Evolutionary conservation across 1,139 yeast genomes (phyloP).

Genomic region (Saccharomycopsis phalli): DNA sequence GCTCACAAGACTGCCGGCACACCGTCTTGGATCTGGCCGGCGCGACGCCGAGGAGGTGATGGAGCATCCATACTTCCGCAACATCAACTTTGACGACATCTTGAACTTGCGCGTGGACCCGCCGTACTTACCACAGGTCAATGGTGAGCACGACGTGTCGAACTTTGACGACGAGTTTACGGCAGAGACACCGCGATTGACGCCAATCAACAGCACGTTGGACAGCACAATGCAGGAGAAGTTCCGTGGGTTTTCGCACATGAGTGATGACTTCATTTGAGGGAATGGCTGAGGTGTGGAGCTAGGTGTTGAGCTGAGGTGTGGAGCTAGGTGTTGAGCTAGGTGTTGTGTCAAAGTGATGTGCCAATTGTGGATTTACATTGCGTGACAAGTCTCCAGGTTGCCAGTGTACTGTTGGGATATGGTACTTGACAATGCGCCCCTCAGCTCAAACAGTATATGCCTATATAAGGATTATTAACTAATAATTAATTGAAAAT

Average conservation of each 20-base stretch:
- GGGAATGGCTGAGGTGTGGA: too few species aligned
- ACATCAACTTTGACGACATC: conserved; percentile 84
- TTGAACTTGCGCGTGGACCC: conserved; percentile 67
- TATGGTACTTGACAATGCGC: too few species aligned
- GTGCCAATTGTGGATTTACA: too few species aligned
- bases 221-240: conserved; percentile 90
- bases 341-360: too few species aligned
- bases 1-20: conserved; percentile 76
- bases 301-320: too few species aligned
- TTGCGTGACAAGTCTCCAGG: too few species aligned
- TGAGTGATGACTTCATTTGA: conserved; percentile 49
- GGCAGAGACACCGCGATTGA: conserved; percentile 86
- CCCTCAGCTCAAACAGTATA: too few species aligned
- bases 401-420: too few species aligned
- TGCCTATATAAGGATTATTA: too few species aligned
- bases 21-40: conserved; percentile 79
- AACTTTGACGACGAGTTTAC: conserved; percentile 95
- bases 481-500: too few species aligned
- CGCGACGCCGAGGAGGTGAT: conserved; percentile 87
- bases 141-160: conserved; percentile 82
- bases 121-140: conserved; percentile 75
- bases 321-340: too few species aligned
- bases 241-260: conserved; percentile 92
- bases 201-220: conserved; percentile 85
- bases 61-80: conserved; percentile 90